Evolutionary conservation across 306 rosid species (phyloP).

Genomic region (Oemleria cerasiformis): DNA sequence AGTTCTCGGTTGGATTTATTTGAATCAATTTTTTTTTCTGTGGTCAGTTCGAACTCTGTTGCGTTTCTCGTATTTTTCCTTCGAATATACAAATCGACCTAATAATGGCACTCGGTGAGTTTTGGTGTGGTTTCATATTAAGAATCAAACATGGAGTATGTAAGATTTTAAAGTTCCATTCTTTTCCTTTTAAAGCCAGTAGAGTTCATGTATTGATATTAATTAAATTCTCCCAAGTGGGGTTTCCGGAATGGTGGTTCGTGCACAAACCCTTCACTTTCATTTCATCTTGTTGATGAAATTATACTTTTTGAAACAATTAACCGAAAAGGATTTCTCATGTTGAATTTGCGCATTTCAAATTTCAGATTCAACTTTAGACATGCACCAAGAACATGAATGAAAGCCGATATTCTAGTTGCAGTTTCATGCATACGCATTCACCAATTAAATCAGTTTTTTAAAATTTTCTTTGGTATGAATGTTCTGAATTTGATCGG

Average conservation of each 20-base stretch:
- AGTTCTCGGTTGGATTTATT: background rate
- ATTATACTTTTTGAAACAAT: background rate
- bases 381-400: conserved; percentile 5
- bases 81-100: background rate
- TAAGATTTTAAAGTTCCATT: background rate
- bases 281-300: background rate
- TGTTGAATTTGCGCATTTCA: background rate
- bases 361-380: background rate
- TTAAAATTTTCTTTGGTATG: too few relatives aligned
- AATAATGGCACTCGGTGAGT: background rate
- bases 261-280: background rate
- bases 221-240: background rate
- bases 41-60: background rate
- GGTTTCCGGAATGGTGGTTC: background rate
- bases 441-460: background rate
- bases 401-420: background rate
- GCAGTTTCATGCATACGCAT: background rate
- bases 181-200: conserved; percentile 4
- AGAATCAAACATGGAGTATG: background rate
- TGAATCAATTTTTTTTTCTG: background rate
- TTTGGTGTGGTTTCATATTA: background rate
- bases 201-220: background rate
- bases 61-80: background rate
- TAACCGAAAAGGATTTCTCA: background rate
- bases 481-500: too few relatives aligned